phyloP scores from a whole-genome alignment of 2,329 filamentous ascomycete genomes.

The Monilinia fructicola region DNA sequence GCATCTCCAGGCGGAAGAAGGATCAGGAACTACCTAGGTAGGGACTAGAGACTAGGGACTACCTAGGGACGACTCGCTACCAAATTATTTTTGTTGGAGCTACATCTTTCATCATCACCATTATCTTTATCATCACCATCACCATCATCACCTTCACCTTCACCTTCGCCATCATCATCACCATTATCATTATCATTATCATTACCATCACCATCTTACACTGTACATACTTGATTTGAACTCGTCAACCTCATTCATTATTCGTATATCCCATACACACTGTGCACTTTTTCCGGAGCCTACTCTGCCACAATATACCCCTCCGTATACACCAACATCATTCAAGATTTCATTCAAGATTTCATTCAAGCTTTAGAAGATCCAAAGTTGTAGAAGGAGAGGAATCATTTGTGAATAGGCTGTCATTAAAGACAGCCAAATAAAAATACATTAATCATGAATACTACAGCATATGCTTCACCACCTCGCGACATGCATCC shows the following conservation, averaged over 20 bases:
- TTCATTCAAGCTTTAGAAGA: not conserved
- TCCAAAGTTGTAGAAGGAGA: not conserved
- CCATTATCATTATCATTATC: not conserved
- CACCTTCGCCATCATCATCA: too few relatives aligned
- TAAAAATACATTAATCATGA: conserved; percentile 20
- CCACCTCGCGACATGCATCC: conserved; percentile 29
- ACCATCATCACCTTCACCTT: too few relatives aligned
- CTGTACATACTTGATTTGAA: conserved; percentile 6
- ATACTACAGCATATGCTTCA: conserved; percentile 35
- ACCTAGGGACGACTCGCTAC: conserved; percentile 8
- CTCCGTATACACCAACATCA: not conserved
- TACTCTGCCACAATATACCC: not conserved
- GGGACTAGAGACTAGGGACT: too few relatives aligned
- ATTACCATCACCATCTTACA: not conserved
- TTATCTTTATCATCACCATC: not conserved
- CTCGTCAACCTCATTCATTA: not conserved
- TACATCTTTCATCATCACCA: conserved; percentile 17
- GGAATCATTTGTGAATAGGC: not conserved
- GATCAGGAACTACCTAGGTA: too few relatives aligned
- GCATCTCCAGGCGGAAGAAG: conserved; percentile 10
- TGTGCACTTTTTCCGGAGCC: not conserved
- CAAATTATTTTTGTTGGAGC: conserved; percentile 17
- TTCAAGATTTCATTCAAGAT: not conserved
- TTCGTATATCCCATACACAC: conserved; percentile 5
- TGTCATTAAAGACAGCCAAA: conserved; percentile 8